These are phyloP conservation scores for Sicyos baderoa DNA, from an alignment of 306 rosid genomes.

Conservation along the genomic window DNA sequence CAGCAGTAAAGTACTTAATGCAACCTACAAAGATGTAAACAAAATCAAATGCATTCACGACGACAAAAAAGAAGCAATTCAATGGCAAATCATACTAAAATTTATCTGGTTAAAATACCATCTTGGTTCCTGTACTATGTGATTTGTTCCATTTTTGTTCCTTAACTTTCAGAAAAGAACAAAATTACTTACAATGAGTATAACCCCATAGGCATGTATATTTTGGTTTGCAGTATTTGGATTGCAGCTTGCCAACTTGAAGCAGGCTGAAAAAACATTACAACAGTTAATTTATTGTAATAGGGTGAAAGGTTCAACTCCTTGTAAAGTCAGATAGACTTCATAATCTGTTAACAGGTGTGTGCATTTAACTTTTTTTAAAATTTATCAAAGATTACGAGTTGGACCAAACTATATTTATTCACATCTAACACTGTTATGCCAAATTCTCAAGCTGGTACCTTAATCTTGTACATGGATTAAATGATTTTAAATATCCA, in stretches of 20 bases:
- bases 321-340: neutral
- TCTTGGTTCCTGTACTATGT: too few species aligned
- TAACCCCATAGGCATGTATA: conserved; percentile 59
- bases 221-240: conserved; percentile 58
- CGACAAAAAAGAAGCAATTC: conserved; percentile 10
- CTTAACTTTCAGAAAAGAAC: neutral
- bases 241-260: conserved; percentile 62
- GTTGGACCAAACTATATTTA: neutral
- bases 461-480: neutral
- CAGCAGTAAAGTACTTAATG: conserved; percentile 45
- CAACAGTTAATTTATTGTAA: conserved; percentile 20
- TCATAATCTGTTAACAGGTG: neutral
- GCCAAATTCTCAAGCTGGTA: conserved; percentile 2
- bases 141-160: too few species aligned
- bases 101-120: neutral
- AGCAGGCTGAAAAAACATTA: conserved; percentile 61
- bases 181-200: conserved; percentile 60
- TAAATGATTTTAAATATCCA: neutral
- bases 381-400: conserved; percentile 9
- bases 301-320: conserved; percentile 17
- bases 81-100: neutral
- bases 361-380: conserved; percentile 1
- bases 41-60: conserved; percentile 11
- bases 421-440: neutral
- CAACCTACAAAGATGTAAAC: conserved; percentile 43